Evolutionary conservation across 1,284 basidiomycete species (phyloP), one percentile per base, ranked within the genome.

Genomic region (Ganoderma lucidum): DNA sequence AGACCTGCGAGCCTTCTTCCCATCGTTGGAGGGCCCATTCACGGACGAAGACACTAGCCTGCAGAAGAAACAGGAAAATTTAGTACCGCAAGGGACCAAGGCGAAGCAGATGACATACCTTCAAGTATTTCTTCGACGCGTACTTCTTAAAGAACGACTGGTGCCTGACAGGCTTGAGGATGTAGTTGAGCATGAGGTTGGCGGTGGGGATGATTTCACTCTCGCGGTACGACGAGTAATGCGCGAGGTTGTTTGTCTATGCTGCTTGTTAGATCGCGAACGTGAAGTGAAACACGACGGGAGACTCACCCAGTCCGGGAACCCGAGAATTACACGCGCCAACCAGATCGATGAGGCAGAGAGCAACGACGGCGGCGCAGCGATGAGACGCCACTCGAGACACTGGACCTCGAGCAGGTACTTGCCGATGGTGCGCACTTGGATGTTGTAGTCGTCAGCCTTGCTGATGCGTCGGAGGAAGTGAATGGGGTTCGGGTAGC

Each of bases 371-470:
- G 97, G 96, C 28, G 93, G 90, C 30, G 90, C 91, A 15, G 88
- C 86, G 70, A 99, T 86, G 71, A 99, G 83, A 6, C 92, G 85
- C 87, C 96, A 93, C 75, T 99, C 96, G 14, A 99, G 86, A 68
- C 93, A 90, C 15, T 90, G 90, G 67, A 99, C 95, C 85, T 99
- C 97, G 75, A 98, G 86, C 61, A 98, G 86, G 81, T 95, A 98
- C 81, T 99, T 99, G 64, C 92, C 96, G 12, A 99, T 87, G 0
- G 96, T 98, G 67, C 97, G 86, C 35, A 92, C 93, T 79, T 97
- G 93, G 65, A 96, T 90, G 78, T 98, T 95, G 80, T 97, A 99
- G 70, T 95, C 93, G 77, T 99, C 98, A 3, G 97, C 98, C 82
- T 99, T 99, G 81, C 95, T 96, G 70, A 96, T 92, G 61, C 96